Percentiles rank a stretch among this genome's conserved stretches.
phyloP scores from a whole-genome alignment of 2,329 filamentous ascomycete genomes.

The Geosmithia putterillii region DNA sequence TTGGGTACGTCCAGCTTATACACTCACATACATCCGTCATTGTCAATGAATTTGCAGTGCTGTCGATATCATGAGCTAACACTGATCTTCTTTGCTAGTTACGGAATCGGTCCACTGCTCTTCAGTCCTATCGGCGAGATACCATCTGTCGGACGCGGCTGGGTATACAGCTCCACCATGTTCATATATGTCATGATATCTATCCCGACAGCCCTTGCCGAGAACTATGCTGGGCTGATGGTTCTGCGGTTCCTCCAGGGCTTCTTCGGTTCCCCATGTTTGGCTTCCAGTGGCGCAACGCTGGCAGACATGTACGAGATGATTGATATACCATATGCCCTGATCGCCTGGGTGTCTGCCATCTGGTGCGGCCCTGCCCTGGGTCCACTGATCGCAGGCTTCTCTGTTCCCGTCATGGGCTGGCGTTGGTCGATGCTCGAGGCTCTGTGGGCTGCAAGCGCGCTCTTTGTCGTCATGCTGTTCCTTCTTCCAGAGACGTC shows the following conservation, averaged over 20 bases:
- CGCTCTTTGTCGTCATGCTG: slow-evolving; percentile 29
- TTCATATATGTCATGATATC: slow-evolving; percentile 43
- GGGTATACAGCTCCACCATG: slow-evolving; percentile 43
- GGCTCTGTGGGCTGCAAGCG: slow-evolving; percentile 18
- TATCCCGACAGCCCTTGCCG: slow-evolving; percentile 37
- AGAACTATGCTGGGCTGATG: slow-evolving; percentile 40
- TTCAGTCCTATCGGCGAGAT: slow-evolving; percentile 47
- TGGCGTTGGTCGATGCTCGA: slow-evolving; percentile 36
- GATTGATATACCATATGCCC: slow-evolving; percentile 24
- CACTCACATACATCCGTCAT: not conserved
- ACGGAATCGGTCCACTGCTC: slow-evolving; percentile 32
- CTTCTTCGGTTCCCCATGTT: slow-evolving; percentile 22
- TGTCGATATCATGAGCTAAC: slow-evolving; percentile 1
- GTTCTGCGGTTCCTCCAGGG: slow-evolving; percentile 38
- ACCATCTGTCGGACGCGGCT: slow-evolving; percentile 43
- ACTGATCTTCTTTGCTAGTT: not conserved
- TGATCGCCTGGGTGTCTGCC: slow-evolving; percentile 30
- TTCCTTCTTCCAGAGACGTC: slow-evolving; percentile 46
- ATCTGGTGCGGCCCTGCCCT: slow-evolving; percentile 16
- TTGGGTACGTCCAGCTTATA: slow-evolving; percentile 13
- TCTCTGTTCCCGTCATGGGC: slow-evolving; percentile 24
- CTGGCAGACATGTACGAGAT: slow-evolving; percentile 17
- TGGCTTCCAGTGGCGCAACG: slow-evolving; percentile 14
- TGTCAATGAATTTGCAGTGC: not conserved
- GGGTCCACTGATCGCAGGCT: slow-evolving; percentile 34